A percentile compares a stretch with the other conserved stretches of the same genome.
Conservation (phyloP, 164 flowering plant species). For the Aristolochia contorta region DNA sequence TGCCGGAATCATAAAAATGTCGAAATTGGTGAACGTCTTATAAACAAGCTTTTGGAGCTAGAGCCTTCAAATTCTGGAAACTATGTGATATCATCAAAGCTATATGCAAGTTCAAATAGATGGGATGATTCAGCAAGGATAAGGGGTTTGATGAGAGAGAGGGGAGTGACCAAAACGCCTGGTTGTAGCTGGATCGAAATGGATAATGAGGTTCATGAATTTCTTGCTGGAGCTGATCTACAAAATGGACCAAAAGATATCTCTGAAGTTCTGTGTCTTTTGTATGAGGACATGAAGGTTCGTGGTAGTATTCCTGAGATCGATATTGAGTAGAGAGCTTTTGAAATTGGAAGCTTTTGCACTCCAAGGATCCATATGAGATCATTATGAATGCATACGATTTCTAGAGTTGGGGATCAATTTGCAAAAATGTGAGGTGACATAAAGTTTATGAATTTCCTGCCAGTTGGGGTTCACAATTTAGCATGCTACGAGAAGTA, state of each 20-base stretch:
- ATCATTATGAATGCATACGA: too few relatives aligned
- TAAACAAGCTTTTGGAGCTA: slow-evolving; percentile 35
- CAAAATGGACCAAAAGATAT: slow-evolving; percentile 17
- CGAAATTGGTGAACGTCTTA: slow-evolving; percentile 41
- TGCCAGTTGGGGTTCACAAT: too few relatives aligned
- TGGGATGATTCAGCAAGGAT: slow-evolving; percentile 64
- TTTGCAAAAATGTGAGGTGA: too few relatives aligned
- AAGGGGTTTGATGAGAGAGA: slow-evolving; percentile 51
- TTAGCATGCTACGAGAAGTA: too few relatives aligned
- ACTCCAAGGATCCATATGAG: too few relatives aligned
- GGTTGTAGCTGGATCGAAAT: slow-evolving; percentile 41
- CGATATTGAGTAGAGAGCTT: neutral
- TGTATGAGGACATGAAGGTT: slow-evolving; percentile 11
- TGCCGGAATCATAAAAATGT: slow-evolving; percentile 37
- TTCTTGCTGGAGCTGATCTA: slow-evolving; percentile 17
- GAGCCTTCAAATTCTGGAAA: slow-evolving; percentile 57
- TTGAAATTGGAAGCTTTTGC: too few relatives aligned
- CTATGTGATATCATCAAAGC: slow-evolving; percentile 55
- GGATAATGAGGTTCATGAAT: slow-evolving; percentile 16
- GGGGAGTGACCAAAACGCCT: slow-evolving; percentile 51
- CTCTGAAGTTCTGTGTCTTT: slow-evolving; percentile 3
- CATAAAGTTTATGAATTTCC: too few relatives aligned
- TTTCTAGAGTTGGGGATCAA: too few relatives aligned
- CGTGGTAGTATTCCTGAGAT: slow-evolving; percentile 14
- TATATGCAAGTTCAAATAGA: slow-evolving; percentile 43